Percentiles rank a stretch among this genome's conserved stretches.
Conservation (phyloP, 345 rosid genomes). For the Brassica napus region Da-Ae NC_063439.1:17415501-17416000, state of each 20-base stretch:
- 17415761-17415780: conserved; percentile 33
- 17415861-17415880: conserved; percentile 24
- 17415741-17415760: not conserved
- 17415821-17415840: conserved; percentile 39
- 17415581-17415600: conserved; percentile 59
- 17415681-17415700: conserved; percentile 18
- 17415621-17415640: conserved; percentile 49
- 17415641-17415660: conserved; percentile 47
- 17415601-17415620: conserved; percentile 52
- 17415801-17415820: conserved; percentile 31
- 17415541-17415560: conserved; percentile 15
- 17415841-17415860: conserved; percentile 33
- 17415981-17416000: not conserved
- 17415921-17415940: conserved; percentile 25
- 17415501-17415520: conserved; percentile 16
- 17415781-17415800: conserved; percentile 33
- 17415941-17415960: not conserved
- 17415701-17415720: conserved; percentile 30
- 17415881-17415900: conserved; percentile 24
- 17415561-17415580: not conserved
- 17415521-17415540: conserved; percentile 12
- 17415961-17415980: not conserved
- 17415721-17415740: not conserved
- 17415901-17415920: conserved; percentile 11
- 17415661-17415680: conserved; percentile 45